These are phyloP conservation scores for Mycocentrospora acerina DNA, from an alignment of 2,329 filamentous ascomycete species.

Conservation along the genomic window DNA sequence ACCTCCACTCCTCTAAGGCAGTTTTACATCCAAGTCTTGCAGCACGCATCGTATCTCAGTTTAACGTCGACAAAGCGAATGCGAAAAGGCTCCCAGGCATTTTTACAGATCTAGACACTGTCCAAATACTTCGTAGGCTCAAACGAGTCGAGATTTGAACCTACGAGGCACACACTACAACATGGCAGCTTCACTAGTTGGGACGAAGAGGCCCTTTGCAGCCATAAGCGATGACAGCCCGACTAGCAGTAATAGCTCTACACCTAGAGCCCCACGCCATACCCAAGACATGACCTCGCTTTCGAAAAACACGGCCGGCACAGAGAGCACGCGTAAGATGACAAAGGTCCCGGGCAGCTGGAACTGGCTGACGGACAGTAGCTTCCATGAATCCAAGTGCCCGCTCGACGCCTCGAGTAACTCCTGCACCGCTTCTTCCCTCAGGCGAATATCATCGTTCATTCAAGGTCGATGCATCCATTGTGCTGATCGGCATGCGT, in stretches of 20 bases:
- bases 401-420: conserved; percentile 32
- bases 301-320: background rate
- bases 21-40: no score
- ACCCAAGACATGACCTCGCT: background rate
- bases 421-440: conserved; percentile 19
- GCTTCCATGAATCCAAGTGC: conserved; percentile 26
- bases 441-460: conserved; percentile 29
- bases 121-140: no score
- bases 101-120: no score
- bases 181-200: conserved; percentile 33
- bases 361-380: conserved; percentile 10
- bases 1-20: no score
- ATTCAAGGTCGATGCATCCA: conserved; percentile 65
- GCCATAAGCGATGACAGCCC: conserved; percentile 22
- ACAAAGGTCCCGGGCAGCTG: no score
- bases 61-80: no score
- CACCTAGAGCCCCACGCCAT: background rate
- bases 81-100: no score
- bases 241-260: conserved; percentile 4
- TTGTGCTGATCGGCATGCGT: conserved; percentile 71
- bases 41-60: no score
- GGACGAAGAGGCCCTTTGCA: conserved; percentile 31
- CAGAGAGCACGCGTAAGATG: no score
- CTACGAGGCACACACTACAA: background rate
- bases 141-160: no score